These are phyloP conservation scores for Colletotrichum sp. DNA, from an alignment of 2,329 filamentous ascomycete genomes.

Conservation along the genomic window DNA sequence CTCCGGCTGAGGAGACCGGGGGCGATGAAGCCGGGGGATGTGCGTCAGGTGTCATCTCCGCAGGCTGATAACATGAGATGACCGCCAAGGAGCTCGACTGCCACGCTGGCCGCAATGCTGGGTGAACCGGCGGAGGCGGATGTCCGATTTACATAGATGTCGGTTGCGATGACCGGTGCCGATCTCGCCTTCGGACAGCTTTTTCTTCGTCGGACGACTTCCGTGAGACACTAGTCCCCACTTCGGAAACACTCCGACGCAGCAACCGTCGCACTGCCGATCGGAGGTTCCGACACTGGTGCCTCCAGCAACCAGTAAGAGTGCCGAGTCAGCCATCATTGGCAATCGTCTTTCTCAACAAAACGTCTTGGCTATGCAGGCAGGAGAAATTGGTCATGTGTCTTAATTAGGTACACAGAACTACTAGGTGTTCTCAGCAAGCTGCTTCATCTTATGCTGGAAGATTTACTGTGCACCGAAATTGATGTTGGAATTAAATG, in stretches of 20 bases:
- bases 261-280: not conserved
- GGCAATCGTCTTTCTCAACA: not conserved
- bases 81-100: not conserved
- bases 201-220: not conserved
- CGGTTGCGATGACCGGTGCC: not conserved
- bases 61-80: not conserved
- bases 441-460: not conserved
- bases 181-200: not conserved
- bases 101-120: not conserved
- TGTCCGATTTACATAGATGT: slow-evolving; percentile 8
- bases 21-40: not conserved
- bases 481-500: not conserved
- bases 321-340: not conserved
- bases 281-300: not conserved
- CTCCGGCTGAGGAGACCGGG: not conserved
- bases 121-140: not conserved
- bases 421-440: not conserved
- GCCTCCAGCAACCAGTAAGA: not conserved
- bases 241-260: not conserved
- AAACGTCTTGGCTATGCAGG: not conserved
- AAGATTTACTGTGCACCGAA: not conserved
- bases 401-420: not conserved
- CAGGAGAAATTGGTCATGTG: not conserved
- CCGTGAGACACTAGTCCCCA: not conserved
- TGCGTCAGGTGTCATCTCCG: not conserved